phyloP scores from a whole-genome alignment of 148 eudicot species.

The Chenopodium album region DNA sequence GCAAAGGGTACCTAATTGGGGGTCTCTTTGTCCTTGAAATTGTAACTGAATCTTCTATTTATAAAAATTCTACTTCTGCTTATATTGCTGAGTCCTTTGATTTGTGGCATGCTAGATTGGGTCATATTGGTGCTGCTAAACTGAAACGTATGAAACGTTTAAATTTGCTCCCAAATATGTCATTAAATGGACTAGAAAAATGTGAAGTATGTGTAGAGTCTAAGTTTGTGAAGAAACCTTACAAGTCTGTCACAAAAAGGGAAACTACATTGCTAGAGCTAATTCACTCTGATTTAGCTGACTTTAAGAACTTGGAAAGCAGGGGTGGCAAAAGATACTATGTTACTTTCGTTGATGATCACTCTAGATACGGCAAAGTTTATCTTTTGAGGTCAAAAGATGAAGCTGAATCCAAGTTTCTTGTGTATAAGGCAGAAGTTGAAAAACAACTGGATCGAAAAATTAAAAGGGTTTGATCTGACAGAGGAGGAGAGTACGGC shows the following conservation, averaged over 20 bases:
- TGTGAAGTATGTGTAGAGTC: not conserved
- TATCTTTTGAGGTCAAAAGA: not conserved
- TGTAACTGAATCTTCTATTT: too few species aligned
- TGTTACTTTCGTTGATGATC: not conserved
- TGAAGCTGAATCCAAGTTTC: not conserved
- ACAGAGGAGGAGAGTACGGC: not conserved
- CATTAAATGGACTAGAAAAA: too few species aligned
- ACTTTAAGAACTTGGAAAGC: too few species aligned
- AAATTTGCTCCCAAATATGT: too few species aligned
- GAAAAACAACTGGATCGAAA: not conserved
- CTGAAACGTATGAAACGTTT: too few species aligned
- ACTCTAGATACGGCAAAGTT: not conserved
- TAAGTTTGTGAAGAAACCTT: not conserved
- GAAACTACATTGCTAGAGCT: not conserved
- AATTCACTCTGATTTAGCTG: not conserved
- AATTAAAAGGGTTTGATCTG: not conserved
- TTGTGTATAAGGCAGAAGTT: not conserved
- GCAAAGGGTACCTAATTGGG: too few species aligned
- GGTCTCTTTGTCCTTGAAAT: too few species aligned
- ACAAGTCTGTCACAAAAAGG: not conserved
- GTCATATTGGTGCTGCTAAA: too few species aligned
- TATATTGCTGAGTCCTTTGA: too few species aligned
- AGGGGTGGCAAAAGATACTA: too few species aligned
- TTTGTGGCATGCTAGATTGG: too few species aligned
- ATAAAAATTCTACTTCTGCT: too few species aligned